phyloP scores from a whole-genome alignment of 2,329 filamentous ascomycete species.

The Epichloe uncinata region DNA sequence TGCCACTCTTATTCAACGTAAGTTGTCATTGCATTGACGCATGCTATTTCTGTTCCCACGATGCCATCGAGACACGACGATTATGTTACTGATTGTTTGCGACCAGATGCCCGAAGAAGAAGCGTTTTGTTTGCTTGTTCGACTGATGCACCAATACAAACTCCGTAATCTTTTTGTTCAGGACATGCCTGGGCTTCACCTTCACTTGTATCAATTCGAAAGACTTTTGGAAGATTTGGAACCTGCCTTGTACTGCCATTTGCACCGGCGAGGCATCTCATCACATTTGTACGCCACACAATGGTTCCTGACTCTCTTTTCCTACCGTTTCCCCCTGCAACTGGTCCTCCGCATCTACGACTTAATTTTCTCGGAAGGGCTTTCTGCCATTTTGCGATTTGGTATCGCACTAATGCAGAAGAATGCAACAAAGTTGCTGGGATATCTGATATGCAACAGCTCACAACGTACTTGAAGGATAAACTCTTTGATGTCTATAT shows the following conservation, averaged over 20 bases:
- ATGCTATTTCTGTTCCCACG: neutral
- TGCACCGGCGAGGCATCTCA: constrained; percentile 74
- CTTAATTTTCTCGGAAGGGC: constrained; percentile 80
- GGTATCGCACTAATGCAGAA: constrained; percentile 94
- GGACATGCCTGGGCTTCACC: constrained; percentile 92
- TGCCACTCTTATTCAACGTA: constrained; percentile 91
- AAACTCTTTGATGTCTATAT: constrained; percentile 95
- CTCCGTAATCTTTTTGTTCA: constrained; percentile 85
- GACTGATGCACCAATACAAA: constrained; percentile 93
- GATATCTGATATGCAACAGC: constrained; percentile 81
- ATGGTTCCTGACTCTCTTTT: constrained; percentile 98
- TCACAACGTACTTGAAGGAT: constrained; percentile 87
- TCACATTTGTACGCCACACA: constrained; percentile 94
- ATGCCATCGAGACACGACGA: neutral
- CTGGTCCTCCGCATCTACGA: constrained; percentile 95
- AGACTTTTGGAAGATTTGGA: constrained; percentile 86
- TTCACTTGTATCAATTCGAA: constrained; percentile 90
- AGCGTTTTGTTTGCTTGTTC: constrained; percentile 84
- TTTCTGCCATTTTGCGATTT: constrained; percentile 88
- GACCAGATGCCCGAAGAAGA: constrained; percentile 87
- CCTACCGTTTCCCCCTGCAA: constrained; percentile 92
- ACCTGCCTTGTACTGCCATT: constrained; percentile 86
- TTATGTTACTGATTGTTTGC: constrained; percentile 5
- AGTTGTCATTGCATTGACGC: constrained; percentile 18
- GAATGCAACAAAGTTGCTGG: constrained; percentile 65